Base-by-base conservation (phyloP, 2,329 filamentous ascomycete species). In the Dothidotthia symphoricarpi region DNA sequence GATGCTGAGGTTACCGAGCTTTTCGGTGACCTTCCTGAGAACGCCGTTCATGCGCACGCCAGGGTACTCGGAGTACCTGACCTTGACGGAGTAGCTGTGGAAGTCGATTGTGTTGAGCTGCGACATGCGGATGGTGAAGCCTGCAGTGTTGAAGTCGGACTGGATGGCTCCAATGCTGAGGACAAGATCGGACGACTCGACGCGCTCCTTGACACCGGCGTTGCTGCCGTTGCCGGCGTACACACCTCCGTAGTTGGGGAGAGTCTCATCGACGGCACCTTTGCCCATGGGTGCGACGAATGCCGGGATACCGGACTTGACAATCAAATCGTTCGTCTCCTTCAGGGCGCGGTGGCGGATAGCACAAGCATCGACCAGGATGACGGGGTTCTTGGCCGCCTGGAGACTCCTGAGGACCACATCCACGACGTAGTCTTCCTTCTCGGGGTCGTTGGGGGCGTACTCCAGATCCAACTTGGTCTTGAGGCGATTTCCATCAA, bases 261-360 rank as follows among this genome's bases (percentile, higher is more conserved):
- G 76, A 2, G 77, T 78, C 66, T 95, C 88, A 55, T 93, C 78
- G 31, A 95, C 78, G 14, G 86, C 85, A 13, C 88, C 80, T 70
- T 95, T 95, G 31, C 88, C 88, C 85, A 94, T 94, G 2, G 88
- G 87, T 0, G 88, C 85, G n/a, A 90, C 86, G 54, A 93, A 94
- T 0, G 86, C 84, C 4, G 89, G 88, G 6, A 95, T 72, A 3
- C 80, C 74, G 1, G 86, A 86, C 65, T 83, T 86, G 43, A 83
- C 74, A 34, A 94, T 72, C 12, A 95, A 72, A 6, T 79, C 77
- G 51, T 86, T 81, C 13, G 88, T 81, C 64, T 93, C 87, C 1
- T 80, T 66, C 1, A 90, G 66, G 12, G 85, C 84, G 28, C 83
- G 76, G 59, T 93, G 86, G 24, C 88, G 81, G 48, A 89, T 82